Percentiles rank a stretch among this genome's conserved stretches.
Conservation (phyloP, 2,329 filamentous ascomycete species). For the Fusarium tjaetaba region DNA sequence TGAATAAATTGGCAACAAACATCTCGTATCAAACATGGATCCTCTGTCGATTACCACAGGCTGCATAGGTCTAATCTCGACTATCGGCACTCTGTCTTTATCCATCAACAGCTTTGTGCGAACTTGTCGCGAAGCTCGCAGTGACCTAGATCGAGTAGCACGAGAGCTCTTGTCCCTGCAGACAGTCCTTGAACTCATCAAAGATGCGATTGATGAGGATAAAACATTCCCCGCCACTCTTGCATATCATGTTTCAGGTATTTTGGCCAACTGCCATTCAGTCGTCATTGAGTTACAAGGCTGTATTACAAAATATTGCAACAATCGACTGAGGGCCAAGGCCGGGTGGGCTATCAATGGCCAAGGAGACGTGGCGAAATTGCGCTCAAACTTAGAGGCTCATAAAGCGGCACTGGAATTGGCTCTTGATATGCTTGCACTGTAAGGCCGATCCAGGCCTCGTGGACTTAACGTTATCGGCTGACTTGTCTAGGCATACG, state of each 20-base stretch:
- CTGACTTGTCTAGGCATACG: neutral
- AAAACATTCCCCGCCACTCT: neutral
- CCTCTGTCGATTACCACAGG: neutral
- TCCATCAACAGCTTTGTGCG: neutral
- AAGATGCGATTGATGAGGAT: neutral
- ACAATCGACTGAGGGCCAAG: neutral
- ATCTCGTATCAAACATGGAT: neutral
- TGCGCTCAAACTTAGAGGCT: neutral
- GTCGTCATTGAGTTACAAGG: neutral
- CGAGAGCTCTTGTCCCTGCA: neutral
- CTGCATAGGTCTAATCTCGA: neutral
- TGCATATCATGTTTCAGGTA: neutral
- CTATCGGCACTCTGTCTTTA: neutral
- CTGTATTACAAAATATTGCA: neutral
- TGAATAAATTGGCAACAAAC: too few species aligned
- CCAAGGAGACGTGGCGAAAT: neutral
- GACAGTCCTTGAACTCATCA: neutral
- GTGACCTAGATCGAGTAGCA: neutral
- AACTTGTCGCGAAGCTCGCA: neutral
- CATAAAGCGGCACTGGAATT: neutral
- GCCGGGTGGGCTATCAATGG: neutral
- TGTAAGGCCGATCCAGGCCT: neutral
- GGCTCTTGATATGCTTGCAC: neutral
- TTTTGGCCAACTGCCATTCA: neutral
- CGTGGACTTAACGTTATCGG: accelerated